A percentile compares a stretch with the other conserved stretches of the same genome.
phyloP scores from a whole-genome alignment of 768 basidiomycete species.

The Candolleomyces efflorescens region DNA sequence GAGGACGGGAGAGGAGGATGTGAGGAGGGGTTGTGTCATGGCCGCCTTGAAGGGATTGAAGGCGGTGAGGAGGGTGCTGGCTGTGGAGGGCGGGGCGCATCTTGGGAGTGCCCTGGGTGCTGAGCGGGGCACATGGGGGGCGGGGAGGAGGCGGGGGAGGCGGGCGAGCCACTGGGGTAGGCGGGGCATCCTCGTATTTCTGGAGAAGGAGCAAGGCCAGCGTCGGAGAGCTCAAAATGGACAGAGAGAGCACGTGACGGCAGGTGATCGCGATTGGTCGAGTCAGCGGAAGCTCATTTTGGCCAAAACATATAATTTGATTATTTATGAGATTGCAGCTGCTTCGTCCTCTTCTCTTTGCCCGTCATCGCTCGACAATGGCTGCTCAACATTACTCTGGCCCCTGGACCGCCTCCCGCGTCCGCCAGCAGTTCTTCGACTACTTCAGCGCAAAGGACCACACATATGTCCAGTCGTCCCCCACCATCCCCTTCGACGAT shows the following conservation, averaged over 20 bases:
- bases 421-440: conserved; percentile 87
- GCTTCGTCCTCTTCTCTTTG: not conserved
- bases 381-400: conserved; percentile 38
- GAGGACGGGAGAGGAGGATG: conserved; percentile 30
- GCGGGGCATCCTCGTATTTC: conserved; percentile 46
- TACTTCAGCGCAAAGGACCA: conserved; percentile 81
- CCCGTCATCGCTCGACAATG: conserved; percentile 16
- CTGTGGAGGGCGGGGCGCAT: conserved; percentile 11
- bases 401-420: conserved; percentile 76
- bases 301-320: not conserved
- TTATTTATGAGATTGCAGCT: not conserved
- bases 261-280: conserved; percentile 2
- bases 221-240: not conserved
- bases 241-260: conserved; percentile 4
- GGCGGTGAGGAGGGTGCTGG: conserved; percentile 5
- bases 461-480: conserved; percentile 85
- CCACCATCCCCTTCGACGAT: conserved; percentile 96
- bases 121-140: conserved; percentile 27
- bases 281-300: conserved; percentile 6
- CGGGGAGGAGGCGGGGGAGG: conserved; percentile 31
- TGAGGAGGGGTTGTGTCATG: conserved; percentile 17
- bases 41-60: conserved; percentile 10
- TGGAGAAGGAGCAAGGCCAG: not conserved
- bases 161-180: conserved; percentile 34
- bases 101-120: conserved; percentile 14